Base-by-base conservation (phyloP, 1,139 yeast species). In the Nadsonia commutata region DNA sequence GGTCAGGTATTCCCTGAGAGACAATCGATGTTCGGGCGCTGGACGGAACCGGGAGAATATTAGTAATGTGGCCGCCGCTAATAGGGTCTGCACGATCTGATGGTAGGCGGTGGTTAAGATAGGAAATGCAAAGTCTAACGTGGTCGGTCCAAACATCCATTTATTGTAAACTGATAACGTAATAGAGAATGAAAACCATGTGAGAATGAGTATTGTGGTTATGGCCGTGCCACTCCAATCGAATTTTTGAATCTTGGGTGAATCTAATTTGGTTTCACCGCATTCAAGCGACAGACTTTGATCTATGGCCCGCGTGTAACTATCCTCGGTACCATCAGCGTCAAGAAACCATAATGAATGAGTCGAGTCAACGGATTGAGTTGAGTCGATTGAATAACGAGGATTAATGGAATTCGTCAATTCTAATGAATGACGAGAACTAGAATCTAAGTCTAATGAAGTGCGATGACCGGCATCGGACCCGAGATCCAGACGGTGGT, bases 81-180 rank as follows among this genome's bases (percentile, higher is more conserved):
- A 49, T 6, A 47, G 37, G 31, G 52, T 48, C 48, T 90, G 71
- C 31, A 86, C 73, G 23, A 80, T 58, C 65, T 90, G 97, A 61
- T 90, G 98, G 51, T 81, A 71, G 4, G 88, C 68, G 0, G 98
- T 90, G 42, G 88, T 75, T 21, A 88, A 63, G 17, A 90, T 72
- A 1, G 98, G 98, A 58, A 76, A 90, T 40, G 76, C 73, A 57
- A 90, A 80, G 54, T 83, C 74, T 47, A 88, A 66, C 16, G 74
- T 84, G 58, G 62, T 70, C 40, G 60, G 58, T 38, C 93, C 88
- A 64, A 88, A 90, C 95, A 90, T 88, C 96, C 96, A 88, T 62
- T 88, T 90, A 67, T 90, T 90, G 65, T 90, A 90, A 31, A 88
- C 68, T n/a, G 94, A 81, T 23, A 88, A 74, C 13, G 84, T 63